phyloP scores from a whole-genome alignment of 2,329 filamentous ascomycete genomes.

The Sarocladiaceae sp. region DNA sequence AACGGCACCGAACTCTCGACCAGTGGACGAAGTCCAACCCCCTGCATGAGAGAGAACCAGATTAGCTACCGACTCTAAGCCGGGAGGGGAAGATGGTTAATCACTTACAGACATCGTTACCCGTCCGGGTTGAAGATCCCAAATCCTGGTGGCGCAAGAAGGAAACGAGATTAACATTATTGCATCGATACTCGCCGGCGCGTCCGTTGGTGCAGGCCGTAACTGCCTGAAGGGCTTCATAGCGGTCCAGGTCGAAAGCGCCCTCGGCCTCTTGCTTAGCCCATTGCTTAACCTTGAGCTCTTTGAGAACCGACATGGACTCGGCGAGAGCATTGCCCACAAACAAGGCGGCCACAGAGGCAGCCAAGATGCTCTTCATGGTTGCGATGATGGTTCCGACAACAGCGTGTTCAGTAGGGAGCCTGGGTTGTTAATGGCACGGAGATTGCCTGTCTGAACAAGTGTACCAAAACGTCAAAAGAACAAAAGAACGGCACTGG shows the following conservation, averaged over 20 bases:
- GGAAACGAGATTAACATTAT: conserved; percentile 30
- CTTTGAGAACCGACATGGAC: conserved; percentile 13
- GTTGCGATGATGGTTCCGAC: conserved; percentile 6
- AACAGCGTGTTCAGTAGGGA: background rate
- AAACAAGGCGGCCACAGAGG: conserved; percentile 9
- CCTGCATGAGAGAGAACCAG: background rate
- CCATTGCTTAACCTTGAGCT: conserved; percentile 13
- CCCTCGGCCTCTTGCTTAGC: conserved; percentile 12
- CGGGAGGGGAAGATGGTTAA: background rate
- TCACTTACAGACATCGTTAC: conserved; percentile 29
- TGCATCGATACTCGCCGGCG: conserved; percentile 28
- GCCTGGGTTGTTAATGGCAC: background rate
- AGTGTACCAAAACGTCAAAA: conserved; percentile 2
- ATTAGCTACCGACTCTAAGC: too few relatives aligned
- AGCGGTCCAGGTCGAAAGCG: conserved; percentile 16
- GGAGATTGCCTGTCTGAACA: background rate
- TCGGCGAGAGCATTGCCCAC: conserved; percentile 12
- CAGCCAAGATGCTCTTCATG: conserved; percentile 11
- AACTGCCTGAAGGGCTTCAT: conserved; percentile 11
- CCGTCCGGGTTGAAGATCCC: conserved; percentile 27
- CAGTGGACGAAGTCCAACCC: conserved; percentile 18
- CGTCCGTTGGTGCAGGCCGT: conserved; percentile 24
- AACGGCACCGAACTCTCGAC: conserved; percentile 40
- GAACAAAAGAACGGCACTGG: background rate
- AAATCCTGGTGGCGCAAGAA: conserved; percentile 34